Evolutionary conservation across 306 rosid species (phyloP).

Genomic region (Mucuna pruriens): DNA sequence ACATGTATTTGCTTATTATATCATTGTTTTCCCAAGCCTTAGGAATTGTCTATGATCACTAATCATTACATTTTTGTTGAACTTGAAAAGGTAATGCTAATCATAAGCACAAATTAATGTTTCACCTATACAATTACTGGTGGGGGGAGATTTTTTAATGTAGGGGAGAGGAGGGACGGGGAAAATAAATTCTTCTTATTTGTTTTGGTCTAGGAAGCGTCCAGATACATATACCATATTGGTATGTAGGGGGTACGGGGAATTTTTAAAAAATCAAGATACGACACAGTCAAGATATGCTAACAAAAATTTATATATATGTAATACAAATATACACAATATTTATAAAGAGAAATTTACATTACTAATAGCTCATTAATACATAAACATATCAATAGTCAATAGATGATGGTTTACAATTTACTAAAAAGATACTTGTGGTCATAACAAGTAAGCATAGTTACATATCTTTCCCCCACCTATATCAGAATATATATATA

Average conservation of each 20-base stretch:
- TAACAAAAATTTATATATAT: too few relatives aligned
- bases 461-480: neutral
- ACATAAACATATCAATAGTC: neutral
- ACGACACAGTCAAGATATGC: too few relatives aligned
- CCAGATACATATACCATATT: neutral
- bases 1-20: conserved; percentile 9
- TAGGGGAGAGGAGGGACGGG: neutral
- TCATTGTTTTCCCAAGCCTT: neutral
- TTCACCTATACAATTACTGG: neutral
- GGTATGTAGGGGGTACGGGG: neutral
- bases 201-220: neutral
- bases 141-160: neutral
- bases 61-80: neutral
- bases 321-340: neutral
- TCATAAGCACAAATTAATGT: neutral
- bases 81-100: conserved; percentile 7
- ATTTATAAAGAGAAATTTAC: neutral
- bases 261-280: neutral
- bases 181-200: neutral
- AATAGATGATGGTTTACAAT: neutral
- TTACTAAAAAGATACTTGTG: neutral
- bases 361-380: neutral
- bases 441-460: neutral
- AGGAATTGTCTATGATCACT: neutral
- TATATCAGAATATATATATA: neutral